Evolutionary conservation across 2,329 filamentous ascomycete genomes (phyloP).

Genomic region (Chalaropsis thielavioides): DNA sequence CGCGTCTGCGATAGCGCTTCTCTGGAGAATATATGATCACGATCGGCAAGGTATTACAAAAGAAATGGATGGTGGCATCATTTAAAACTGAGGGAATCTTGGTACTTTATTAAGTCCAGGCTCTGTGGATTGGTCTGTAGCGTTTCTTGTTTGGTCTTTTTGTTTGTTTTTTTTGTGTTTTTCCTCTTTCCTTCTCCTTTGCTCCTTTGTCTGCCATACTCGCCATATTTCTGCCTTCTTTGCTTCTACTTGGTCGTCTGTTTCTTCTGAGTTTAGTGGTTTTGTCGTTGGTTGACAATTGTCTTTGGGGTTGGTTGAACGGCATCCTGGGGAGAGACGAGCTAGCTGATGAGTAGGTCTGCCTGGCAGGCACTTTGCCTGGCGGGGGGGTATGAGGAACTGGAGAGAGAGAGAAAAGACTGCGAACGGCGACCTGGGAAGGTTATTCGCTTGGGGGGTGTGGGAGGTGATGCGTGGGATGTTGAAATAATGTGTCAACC

Average conservation of each 20-base stretch:
- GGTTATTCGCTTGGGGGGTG: no score
- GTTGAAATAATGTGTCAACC: no score
- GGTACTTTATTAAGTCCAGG: slow-evolving; percentile 14
- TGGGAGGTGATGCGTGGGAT: no score
- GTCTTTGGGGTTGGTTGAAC: not conserved
- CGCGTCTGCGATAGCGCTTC: not conserved
- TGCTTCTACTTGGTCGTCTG: not conserved
- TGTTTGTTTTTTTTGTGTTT: not conserved
- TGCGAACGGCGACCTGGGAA: no score
- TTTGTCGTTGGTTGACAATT: not conserved
- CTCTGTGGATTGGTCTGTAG: slow-evolving; percentile 12
- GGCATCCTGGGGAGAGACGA: not conserved
- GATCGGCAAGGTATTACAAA: slow-evolving; percentile 7
- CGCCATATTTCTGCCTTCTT: not conserved
- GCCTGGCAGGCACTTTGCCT: no score
- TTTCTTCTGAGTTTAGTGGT: not conserved
- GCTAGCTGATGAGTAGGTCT: no score
- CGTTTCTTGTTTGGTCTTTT: slow-evolving; percentile 8
- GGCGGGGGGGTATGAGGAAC: no score
- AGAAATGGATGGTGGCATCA: slow-evolving; percentile 9
- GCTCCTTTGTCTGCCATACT: not conserved
- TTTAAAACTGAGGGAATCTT: slow-evolving; percentile 6
- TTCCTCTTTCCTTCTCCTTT: not conserved
- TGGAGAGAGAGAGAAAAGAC: no score
- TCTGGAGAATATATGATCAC: slow-evolving; percentile 8